Evolutionary conservation across 1,284 basidiomycete genomes (phyloP).

Genomic region (Trametes hirsuta): DNA sequence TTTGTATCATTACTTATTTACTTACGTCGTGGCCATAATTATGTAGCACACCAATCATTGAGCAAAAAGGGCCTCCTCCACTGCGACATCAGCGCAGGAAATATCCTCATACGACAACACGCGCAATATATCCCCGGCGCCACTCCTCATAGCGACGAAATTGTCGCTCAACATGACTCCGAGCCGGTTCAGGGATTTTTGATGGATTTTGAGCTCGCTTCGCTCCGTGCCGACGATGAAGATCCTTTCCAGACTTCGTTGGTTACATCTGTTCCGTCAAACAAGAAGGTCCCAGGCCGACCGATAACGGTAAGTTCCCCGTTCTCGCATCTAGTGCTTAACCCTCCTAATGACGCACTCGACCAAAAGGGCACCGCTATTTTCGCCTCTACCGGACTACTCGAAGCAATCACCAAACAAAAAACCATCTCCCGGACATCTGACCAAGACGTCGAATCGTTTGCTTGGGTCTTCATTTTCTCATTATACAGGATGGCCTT

Average conservation of each 20-base stretch:
- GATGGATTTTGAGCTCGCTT: neutral
- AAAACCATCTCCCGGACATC: neutral
- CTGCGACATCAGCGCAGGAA: neutral
- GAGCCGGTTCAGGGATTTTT: neutral
- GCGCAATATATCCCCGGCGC: neutral
- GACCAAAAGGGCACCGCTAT: neutral
- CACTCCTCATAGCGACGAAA: neutral
- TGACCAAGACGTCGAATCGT: neutral
- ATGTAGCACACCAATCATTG: neutral
- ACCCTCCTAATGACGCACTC: too few species aligned
- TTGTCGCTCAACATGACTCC: too few species aligned
- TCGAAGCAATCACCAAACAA: neutral
- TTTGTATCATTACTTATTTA: too few species aligned
- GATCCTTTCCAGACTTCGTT: too few species aligned
- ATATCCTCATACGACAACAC: neutral
- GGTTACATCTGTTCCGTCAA: too few species aligned
- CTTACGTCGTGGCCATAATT: neutral
- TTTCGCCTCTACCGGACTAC: neutral
- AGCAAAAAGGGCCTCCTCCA: neutral
- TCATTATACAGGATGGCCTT: neutral
- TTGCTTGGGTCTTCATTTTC: neutral
- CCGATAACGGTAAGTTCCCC: too few species aligned
- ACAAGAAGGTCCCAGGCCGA: too few species aligned
- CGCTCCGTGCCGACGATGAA: neutral
- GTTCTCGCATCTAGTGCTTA: too few species aligned